Base-by-base conservation (phyloP, 805 yeast genomes). In the Candida adriatica region DNA sequence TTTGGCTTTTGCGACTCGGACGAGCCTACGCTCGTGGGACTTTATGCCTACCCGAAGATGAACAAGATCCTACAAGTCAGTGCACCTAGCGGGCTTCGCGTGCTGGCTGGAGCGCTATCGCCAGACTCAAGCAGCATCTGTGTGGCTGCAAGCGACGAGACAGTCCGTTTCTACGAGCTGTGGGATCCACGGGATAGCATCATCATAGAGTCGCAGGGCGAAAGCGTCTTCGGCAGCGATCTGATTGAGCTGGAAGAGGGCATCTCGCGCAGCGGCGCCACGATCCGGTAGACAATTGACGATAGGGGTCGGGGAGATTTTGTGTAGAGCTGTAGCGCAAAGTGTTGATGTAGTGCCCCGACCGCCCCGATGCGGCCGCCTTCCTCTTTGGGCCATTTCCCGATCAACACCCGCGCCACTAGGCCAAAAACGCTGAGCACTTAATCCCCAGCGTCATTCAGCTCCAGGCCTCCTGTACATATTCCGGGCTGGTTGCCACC, bases 81-180 rank as follows among this genome's bases (percentile, higher is more conserved):
- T 14, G 67, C 79, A 0, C 51, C 67, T 0, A 51, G 67, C 3
- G 66, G 71, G 33, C 49, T 75, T 17, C 63, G 95, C 41, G 76
- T 79, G 0, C 51, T 86, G 22, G 70, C 83, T 37, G 77, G 92
- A 1, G 75, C 70, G 2, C 37, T 67, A 6, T 79, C 94, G 1
- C 86, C 87, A 6, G 80, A 78, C 47, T 65, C 61, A 13, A 59
- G 66, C 9, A 62, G 75, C 1, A 59, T 87, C 0, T 80, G 90
- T 37, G 74, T 82, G 1, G 88, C 92, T 0, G 66, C 85, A 0
- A 83, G 77, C 49, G 95, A 86, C 54, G 79, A 77, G 39, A 78
- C 92, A 0, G 71, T 87, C 2, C 56, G 90, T 34, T 77, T 87
- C 26, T 85, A 80, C 55, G 68, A 75, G 30, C 42, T 86, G 6